A percentile compares a stretch with the other conserved stretches of the same genome.
phyloP scores from a whole-genome alignment of 305 asterid genomes.

The Fraxinus baroniana region DNA sequence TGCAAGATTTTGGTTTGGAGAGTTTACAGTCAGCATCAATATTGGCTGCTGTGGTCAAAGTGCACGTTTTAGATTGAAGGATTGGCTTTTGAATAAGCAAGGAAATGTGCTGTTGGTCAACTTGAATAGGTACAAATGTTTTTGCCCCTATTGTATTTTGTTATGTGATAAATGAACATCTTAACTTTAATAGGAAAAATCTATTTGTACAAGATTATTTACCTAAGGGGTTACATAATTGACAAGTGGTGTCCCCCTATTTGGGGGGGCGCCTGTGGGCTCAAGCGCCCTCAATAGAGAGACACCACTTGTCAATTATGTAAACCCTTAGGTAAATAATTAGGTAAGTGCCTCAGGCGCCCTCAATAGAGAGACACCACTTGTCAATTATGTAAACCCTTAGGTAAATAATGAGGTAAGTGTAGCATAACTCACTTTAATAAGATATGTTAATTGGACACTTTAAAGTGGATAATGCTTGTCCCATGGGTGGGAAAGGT shows the following conservation, averaged over 20 bases:
- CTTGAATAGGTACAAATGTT: background rate
- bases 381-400: too few relatives aligned
- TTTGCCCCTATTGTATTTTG: background rate
- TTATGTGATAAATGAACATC: background rate
- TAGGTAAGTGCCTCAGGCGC: too few relatives aligned
- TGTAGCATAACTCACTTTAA: background rate
- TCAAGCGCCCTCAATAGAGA: too few relatives aligned
- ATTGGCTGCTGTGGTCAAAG: constrained; percentile 43
- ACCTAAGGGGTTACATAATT: too few relatives aligned
- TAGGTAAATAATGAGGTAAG: too few relatives aligned
- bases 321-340: too few relatives aligned
- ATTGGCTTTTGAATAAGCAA: constrained; percentile 6
- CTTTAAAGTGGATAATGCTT: background rate
- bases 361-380: too few relatives aligned
- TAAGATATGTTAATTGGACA: background rate
- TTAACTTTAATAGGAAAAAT: background rate
- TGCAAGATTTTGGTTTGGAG: background rate
- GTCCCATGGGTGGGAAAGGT: background rate
- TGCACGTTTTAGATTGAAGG: constrained; percentile 3
- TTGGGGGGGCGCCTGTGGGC: too few relatives aligned
- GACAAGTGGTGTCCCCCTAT: too few relatives aligned
- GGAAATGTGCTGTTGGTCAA: background rate
- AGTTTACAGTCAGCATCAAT: constrained; percentile 32
- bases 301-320: too few relatives aligned
- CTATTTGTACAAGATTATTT: too few relatives aligned